phyloP scores from a whole-genome alignment of 495 filamentous ascomycete genomes.

The Xylaria scruposa region DNA sequence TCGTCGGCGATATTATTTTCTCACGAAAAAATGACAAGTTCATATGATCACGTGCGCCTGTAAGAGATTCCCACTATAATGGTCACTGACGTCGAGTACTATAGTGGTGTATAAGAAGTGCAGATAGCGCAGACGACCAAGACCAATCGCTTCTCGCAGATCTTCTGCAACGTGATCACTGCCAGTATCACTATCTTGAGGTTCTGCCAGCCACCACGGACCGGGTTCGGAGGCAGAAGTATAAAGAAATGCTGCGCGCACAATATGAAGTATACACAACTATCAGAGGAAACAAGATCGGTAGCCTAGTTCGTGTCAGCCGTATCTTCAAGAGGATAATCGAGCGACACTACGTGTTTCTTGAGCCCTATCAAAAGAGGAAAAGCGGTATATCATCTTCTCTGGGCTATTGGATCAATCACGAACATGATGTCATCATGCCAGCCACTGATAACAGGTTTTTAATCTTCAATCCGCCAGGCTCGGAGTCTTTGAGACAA shows the following conservation, averaged over 20 bases:
- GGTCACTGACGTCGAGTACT: not conserved
- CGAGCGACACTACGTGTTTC: not conserved
- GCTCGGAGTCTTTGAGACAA: too few relatives aligned
- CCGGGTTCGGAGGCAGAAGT: not conserved
- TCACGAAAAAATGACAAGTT: not conserved
- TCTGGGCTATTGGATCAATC: not conserved
- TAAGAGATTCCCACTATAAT: not conserved
- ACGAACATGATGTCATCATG: not conserved
- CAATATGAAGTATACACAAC: not conserved
- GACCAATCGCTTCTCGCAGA: not conserved
- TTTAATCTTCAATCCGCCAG: too few relatives aligned
- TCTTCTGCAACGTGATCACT: not conserved
- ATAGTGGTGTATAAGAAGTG: not conserved
- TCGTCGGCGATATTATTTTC: not conserved
- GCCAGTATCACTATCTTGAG: not conserved
- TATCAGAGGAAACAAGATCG: not conserved
- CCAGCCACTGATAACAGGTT: too few relatives aligned
- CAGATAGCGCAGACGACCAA: not conserved
- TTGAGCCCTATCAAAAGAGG: not conserved
- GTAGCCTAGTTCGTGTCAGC: not conserved
- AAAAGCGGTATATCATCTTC: not conserved
- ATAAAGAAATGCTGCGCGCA: too few relatives aligned
- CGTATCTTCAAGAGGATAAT: not conserved
- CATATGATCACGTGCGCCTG: not conserved
- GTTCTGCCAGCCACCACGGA: not conserved